Percentiles rank a stretch among this genome's conserved stretches.
Evolutionary conservation across 2,329 filamentous ascomycete genomes (phyloP).

Genomic region (Samsoniella hepiali): DNA sequence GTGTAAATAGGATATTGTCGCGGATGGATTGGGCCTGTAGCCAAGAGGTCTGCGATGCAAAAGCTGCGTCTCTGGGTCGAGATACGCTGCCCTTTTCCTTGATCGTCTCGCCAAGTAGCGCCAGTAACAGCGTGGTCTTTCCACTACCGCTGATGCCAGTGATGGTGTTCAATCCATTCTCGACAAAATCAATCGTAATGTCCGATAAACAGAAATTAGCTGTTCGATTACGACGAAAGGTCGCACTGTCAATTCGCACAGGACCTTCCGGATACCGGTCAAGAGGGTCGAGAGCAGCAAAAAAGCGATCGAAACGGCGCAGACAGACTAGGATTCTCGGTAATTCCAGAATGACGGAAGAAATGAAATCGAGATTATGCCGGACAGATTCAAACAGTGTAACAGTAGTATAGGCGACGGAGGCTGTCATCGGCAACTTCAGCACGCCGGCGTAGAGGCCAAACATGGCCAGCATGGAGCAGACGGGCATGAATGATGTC

Average conservation of each 20-base stretch:
- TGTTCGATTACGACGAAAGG: conserved; percentile 47
- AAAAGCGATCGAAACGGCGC: conserved; percentile 52
- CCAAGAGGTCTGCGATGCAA: conserved; percentile 56
- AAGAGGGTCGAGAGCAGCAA: conserved; percentile 48
- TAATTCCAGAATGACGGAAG: conserved; percentile 37
- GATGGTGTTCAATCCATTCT: conserved; percentile 52
- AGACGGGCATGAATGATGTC: conserved; percentile 49
- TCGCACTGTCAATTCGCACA: conserved; percentile 42
- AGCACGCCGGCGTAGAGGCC: conserved; percentile 47
- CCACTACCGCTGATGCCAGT: conserved; percentile 54
- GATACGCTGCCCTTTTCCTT: conserved; percentile 46
- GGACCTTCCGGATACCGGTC: conserved; percentile 47
- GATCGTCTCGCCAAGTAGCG: conserved; percentile 54
- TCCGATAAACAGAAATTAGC: conserved; percentile 48
- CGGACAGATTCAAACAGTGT: conserved; percentile 51
- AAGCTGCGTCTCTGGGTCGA: conserved; percentile 50
- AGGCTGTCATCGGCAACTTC: conserved; percentile 48
- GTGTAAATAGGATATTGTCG: conserved; percentile 54
- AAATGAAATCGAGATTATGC: conserved; percentile 48
- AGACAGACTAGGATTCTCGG: conserved; percentile 41
- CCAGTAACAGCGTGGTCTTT: conserved; percentile 54
- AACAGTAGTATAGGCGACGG: conserved; percentile 55
- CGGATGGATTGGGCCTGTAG: conserved; percentile 54
- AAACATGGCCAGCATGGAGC: conserved; percentile 54
- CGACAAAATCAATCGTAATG: conserved; percentile 50